Conservation (phyloP, 31 red algal genomes). For the Odonthalia washingtoniensis region DNA sequence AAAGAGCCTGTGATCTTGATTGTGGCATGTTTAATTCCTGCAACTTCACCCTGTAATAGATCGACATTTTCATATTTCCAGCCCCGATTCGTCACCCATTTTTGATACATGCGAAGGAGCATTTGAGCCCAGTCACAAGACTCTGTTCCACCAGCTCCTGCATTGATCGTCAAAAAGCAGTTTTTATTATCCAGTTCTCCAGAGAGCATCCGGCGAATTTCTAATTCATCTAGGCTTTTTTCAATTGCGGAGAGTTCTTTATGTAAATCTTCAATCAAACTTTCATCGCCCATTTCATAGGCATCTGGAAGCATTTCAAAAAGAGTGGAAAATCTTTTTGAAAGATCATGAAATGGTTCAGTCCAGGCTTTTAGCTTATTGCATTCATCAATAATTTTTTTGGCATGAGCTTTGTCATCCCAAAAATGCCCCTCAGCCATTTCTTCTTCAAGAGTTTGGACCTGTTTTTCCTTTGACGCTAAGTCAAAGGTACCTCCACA, state of each 20-base stretch:
- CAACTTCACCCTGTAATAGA: conserved; percentile 43
- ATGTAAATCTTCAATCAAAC: conserved; percentile 10
- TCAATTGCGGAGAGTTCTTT: background rate
- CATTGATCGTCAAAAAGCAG: conserved; percentile 45
- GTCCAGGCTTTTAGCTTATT: conserved; percentile 22
- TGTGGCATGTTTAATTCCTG: conserved; percentile 44
- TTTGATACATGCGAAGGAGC: conserved; percentile 77
- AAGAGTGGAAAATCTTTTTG: background rate
- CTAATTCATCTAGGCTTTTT: conserved; percentile 1
- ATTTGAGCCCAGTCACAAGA: conserved; percentile 89
- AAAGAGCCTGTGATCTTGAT: conserved; percentile 13
- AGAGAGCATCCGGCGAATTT: conserved; percentile 16
- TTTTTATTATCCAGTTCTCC: background rate
- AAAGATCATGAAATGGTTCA: conserved; percentile 10
- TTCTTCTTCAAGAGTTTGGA: conserved; percentile 1
- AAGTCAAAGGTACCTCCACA: conserved; percentile 54
- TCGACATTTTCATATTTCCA: conserved; percentile 47
- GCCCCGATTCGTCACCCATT: conserved; percentile 57
- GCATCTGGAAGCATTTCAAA: conserved; percentile 24
- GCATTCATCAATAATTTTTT: conserved; percentile 15
- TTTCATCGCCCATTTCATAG: conserved; percentile 18
- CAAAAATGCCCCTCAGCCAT: conserved; percentile 27
- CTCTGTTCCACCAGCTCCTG: conserved; percentile 87
- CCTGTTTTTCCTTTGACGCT: background rate
- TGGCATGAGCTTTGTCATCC: conserved; percentile 19